Evolutionary conservation across 768 basidiomycete genomes (phyloP), one percentile per base, ranked within the genome.

Genomic region (Lepiota venenata): DNA sequence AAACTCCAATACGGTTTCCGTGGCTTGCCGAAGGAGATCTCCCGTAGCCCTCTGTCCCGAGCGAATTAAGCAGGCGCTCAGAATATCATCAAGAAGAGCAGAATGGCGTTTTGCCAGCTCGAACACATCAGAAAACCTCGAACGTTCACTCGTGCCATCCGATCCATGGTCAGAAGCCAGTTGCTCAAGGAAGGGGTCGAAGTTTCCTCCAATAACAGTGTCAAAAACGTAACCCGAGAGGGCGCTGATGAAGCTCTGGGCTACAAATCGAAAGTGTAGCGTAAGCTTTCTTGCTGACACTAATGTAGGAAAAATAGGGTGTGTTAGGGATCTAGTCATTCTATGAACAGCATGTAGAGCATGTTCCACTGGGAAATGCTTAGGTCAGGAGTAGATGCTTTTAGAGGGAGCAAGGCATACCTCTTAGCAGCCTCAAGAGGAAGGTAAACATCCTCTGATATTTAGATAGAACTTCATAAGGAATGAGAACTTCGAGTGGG

Each of bases 381-480:
- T 16, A 25, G 11, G 40, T 1, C 12, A 37, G 4, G 3, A 14
- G 8, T 16, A 4, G 8, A 10, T 53, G 20, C 32, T 15, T 27
- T 7, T 2, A 21, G 14, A 25, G 50, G 32, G 3, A 9, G 9
- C 32, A 32, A 32, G 20, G 67, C 74, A 21, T 60, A 87, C 93
- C 91, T 79, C 93, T 78, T 62, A 86, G 76, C 38, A 95, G 71
- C 27, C 92, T 79, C 32, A 96, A 71, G 44, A 93, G 78, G 61
- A 93, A 85, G 0, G 87, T 78, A 66, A 93, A 93, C 57, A 94
- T 74, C 38, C 88, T 75, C 59, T 93, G 90, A 63, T 95, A 95
- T 65, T 94, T 95, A 4, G 81, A 84, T n/a, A 94, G 68, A 29
- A 88, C 78, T 4, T 80, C 75, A 1, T 81, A 73, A 2, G 90